Base-by-base conservation (phyloP, 2,329 filamentous ascomycete genomes). In the Verticillium zaregamsianum region DNA sequence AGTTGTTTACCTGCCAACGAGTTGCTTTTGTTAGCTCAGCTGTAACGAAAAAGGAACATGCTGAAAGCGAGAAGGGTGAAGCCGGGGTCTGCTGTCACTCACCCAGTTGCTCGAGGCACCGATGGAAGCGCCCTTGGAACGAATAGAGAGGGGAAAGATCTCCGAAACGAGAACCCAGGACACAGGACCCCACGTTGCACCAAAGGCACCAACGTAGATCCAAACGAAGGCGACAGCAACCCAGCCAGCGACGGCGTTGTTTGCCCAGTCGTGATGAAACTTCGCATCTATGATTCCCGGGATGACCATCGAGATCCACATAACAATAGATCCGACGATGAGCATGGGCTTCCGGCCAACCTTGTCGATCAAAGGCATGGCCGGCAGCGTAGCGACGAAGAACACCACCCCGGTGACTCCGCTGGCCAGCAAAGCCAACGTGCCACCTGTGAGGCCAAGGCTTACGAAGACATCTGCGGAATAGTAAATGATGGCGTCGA, bases 371-470 rank as follows among this genome's bases (percentile, higher is more conserved):
- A 79, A 68, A 14, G 23, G 39, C 55, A 66, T 64, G n/a, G 73
- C 74, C 15, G 74, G 63, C n/a, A 74, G 67, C 1, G 76, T 74
- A 11, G 68, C 70, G 3, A 70, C 37, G 31, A 77, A 71, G 61
- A 79, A 67, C 63, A 88, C 82, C 2, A 87, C 82, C 32, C 86
- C 86, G 63, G 86, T 88, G 59, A 88, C 82, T 25, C 86, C 86
- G 1, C 86, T 88, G 0, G 85, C 86, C 14, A 88, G 76, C 63
- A 88, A 80, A 14, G 81, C 80, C 5, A 81, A 82, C 60, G 83
- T 88, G 28, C 82, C 85, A 5, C 85, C 84, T 1, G 74, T 80
- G 15, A 90, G 77, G 15, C 88, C 88, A 49, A 91, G 83, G 14
- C 81, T 84, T 63, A 82, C 79, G 73, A 91, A 90, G 3, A 90